These are phyloP conservation scores for Aureococcus anophagefferens DNA, from an alignment of 108 stramenopile genomes.

Conservation along the genomic window DNA sequence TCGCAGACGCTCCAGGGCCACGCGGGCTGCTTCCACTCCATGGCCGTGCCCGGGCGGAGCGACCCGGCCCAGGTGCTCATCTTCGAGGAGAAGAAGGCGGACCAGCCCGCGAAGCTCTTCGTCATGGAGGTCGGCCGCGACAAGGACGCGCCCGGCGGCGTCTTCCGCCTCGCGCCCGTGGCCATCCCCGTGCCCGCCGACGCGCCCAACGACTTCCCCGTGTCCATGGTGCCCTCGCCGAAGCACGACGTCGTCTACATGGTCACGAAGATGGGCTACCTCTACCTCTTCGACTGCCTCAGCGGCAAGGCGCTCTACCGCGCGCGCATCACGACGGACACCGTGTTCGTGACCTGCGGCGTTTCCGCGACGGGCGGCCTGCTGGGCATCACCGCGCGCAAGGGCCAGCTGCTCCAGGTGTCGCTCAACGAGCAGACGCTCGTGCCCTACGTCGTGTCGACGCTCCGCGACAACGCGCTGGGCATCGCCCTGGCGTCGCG, in stretches of 20 bases:
- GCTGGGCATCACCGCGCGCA: slow-evolving; percentile 86
- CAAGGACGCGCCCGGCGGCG: slow-evolving; percentile 74
- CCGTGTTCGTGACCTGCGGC: slow-evolving; percentile 81
- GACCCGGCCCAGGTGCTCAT: slow-evolving; percentile 82
- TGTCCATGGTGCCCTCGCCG: slow-evolving; percentile 66
- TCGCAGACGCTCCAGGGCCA: slow-evolving; percentile 91
- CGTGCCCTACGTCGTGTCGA: slow-evolving; percentile 87
- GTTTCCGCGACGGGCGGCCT: slow-evolving; percentile 72
- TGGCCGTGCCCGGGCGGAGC: slow-evolving; percentile 74
- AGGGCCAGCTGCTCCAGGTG: slow-evolving; percentile 82
- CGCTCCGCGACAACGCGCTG: slow-evolving; percentile 79
- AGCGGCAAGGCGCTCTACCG: slow-evolving; percentile 90
- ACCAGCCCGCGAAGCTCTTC: slow-evolving; percentile 68
- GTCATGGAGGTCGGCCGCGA: slow-evolving; percentile 98
- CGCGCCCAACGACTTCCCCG: slow-evolving; percentile 90
- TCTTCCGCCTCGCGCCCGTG: slow-evolving; percentile 74
- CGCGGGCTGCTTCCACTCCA: slow-evolving; percentile 76
- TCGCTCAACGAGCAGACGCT: slow-evolving; percentile 76
- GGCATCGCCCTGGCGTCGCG: slow-evolving; percentile 87
- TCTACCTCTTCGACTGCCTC: slow-evolving; percentile 94
- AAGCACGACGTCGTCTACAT: slow-evolving; percentile 91
- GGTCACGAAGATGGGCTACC: slow-evolving; percentile 92
- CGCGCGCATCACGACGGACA: slow-evolving; percentile 85
- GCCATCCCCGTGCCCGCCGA: slow-evolving; percentile 87
- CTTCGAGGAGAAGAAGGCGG: slow-evolving; percentile 93